These are phyloP conservation scores for Colletotrichum eremochloae DNA, from an alignment of 2,329 filamentous ascomycete genomes.

Conservation along the genomic window DNA sequence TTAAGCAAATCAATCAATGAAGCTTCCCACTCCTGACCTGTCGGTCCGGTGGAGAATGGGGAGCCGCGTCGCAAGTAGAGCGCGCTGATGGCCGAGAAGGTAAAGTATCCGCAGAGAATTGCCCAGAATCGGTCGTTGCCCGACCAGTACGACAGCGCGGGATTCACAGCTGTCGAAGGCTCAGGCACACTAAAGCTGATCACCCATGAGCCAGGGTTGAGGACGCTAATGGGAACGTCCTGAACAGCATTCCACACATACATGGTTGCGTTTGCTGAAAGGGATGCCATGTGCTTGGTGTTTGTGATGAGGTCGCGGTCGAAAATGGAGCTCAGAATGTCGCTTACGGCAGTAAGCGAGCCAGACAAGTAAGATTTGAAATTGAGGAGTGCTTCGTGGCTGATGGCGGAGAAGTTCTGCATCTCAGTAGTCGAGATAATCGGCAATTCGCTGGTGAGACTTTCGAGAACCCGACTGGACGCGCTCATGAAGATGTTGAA, in stretches of 20 bases:
- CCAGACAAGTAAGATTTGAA: constrained; percentile 67
- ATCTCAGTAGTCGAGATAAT: constrained; percentile 71
- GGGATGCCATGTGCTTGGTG: constrained; percentile 42
- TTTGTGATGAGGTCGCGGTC: constrained; percentile 57
- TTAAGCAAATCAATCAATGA: constrained; percentile 85
- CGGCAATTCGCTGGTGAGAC: constrained; percentile 64
- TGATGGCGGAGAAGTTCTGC: constrained; percentile 81
- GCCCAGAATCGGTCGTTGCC: constrained; percentile 76
- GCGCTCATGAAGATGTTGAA: constrained; percentile 60
- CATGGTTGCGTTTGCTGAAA: constrained; percentile 42
- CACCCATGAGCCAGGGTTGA: constrained; percentile 69
- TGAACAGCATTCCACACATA: constrained; percentile 47
- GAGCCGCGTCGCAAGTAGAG: constrained; percentile 83
- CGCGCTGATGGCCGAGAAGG: constrained; percentile 80
- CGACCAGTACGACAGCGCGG: constrained; percentile 76
- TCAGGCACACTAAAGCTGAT: constrained; percentile 66
- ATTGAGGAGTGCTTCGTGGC: constrained; percentile 75
- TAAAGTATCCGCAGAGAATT: constrained; percentile 83
- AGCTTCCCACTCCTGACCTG: constrained; percentile 77
- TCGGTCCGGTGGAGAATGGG: constrained; percentile 71
- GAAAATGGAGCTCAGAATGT: constrained; percentile 58
- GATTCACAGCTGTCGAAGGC: constrained; percentile 59
- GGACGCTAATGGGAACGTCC: constrained; percentile 52
- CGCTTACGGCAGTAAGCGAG: constrained; percentile 56
- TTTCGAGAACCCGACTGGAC: constrained; percentile 62